phyloP scores from a whole-genome alignment of 345 rosid genomes.

The Cochlearia excelsa region DNA sequence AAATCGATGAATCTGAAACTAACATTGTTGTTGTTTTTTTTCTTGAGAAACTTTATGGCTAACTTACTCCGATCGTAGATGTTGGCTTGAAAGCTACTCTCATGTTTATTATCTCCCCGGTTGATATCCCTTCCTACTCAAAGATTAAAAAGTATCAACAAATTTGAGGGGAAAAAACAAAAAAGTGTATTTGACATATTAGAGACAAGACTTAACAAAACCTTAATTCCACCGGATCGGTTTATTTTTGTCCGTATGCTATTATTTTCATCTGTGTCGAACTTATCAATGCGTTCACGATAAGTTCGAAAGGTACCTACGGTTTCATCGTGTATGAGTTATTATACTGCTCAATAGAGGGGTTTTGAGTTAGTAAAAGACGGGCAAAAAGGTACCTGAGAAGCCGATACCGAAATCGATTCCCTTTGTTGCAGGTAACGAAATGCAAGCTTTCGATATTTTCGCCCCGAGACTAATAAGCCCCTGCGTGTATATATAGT shows the following conservation, averaged over 20 bases:
- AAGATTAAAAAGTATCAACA: constrained; percentile 23
- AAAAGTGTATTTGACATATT: background rate
- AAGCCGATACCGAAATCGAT: constrained; percentile 98
- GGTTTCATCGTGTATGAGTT: background rate
- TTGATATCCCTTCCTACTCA: constrained; percentile 91
- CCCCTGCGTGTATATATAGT: constrained; percentile 63
- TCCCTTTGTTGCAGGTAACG: constrained; percentile 96
- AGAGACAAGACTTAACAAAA: constrained; percentile 26
- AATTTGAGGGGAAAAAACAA: background rate
- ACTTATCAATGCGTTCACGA: constrained; percentile 92
- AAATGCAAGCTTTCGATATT: constrained; percentile 90
- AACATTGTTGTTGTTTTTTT: background rate
- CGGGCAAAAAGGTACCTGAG: constrained; percentile 53
- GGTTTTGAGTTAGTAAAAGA: background rate
- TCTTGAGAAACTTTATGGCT: no score
- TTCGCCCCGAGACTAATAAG: constrained; percentile 98
- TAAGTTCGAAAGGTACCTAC: constrained; percentile 83
- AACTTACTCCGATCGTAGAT: constrained; percentile 78
- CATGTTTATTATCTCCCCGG: constrained; percentile 92
- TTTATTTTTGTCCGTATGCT: constrained; percentile 88
- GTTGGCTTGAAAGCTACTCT: constrained; percentile 99
- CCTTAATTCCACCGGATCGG: constrained; percentile 96
- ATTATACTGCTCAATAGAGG: constrained; percentile 1
- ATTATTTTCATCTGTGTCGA: constrained; percentile 59
- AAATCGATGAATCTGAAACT: background rate